Evolutionary conservation across 306 rosid genomes (phyloP).

Genomic region (Amphicarpaea edgeworthii): DNA sequence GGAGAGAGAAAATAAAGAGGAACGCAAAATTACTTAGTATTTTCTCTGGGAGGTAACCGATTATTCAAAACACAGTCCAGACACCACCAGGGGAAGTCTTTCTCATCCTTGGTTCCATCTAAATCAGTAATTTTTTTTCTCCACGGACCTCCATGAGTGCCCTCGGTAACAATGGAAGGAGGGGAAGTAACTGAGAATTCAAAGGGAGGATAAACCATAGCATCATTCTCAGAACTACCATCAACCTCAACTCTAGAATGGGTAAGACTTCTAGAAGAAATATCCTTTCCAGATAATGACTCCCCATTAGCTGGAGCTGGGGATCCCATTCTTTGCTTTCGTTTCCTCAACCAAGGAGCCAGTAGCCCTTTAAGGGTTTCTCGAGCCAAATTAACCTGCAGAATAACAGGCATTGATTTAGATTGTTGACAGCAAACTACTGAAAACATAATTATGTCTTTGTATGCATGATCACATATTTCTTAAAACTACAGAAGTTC

Average conservation of each 20-base stretch:
- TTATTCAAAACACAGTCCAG: slow-evolving; percentile 86
- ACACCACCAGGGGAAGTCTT: slow-evolving; percentile 98
- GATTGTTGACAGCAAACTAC: slow-evolving; percentile 34
- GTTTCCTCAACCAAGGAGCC: slow-evolving; percentile 86
- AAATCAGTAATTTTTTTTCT: slow-evolving; percentile 88
- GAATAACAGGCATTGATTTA: slow-evolving; percentile 36
- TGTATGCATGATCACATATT: slow-evolving; percentile 32
- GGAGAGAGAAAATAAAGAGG: slow-evolving; percentile 24
- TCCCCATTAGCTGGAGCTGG: slow-evolving; percentile 85
- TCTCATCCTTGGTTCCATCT: slow-evolving; percentile 95
- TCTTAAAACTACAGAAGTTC: slow-evolving; percentile 26
- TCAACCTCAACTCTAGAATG: slow-evolving; percentile 90
- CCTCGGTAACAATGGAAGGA: slow-evolving; percentile 96
- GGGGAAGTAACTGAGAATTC: slow-evolving; percentile 84
- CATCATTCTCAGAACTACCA: slow-evolving; percentile 77
- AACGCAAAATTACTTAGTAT: slow-evolving; percentile 78
- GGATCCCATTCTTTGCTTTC: slow-evolving; percentile 79
- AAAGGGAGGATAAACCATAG: slow-evolving; percentile 91
- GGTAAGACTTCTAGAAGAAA: slow-evolving; percentile 68
- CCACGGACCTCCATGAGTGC: slow-evolving; percentile 97
- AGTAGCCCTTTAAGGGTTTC: slow-evolving; percentile 98
- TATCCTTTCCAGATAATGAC: slow-evolving; percentile 78
- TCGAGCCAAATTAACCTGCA: slow-evolving; percentile 92
- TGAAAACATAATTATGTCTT: slow-evolving; percentile 22
- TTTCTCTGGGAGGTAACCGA: slow-evolving; percentile 93